A percentile compares a stretch with the other conserved stretches of the same genome.
These are phyloP conservation scores for Alternaria alternata DNA, from an alignment of 2,329 filamentous ascomycete genomes.

Conservation along the genomic window DNA sequence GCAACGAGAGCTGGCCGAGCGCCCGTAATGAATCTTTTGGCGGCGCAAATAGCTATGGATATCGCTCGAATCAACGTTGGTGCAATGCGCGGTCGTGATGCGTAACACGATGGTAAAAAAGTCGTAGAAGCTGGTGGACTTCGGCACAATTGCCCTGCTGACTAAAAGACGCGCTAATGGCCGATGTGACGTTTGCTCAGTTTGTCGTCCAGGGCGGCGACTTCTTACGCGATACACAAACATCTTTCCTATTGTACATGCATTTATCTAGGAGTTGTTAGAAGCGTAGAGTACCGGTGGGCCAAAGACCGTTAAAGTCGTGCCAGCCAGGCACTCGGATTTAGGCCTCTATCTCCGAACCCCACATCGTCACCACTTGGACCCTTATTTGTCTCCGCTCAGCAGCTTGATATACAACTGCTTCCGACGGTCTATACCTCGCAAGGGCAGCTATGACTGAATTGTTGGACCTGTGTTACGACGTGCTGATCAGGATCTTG, in stretches of 20 bases:
- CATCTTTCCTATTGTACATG: background rate
- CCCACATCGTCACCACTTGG: slow-evolving; percentile 12
- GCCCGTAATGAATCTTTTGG: background rate
- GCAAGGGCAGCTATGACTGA: slow-evolving; percentile 26
- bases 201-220: background rate
- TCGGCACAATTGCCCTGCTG: slow-evolving; percentile 3
- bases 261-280: background rate
- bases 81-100: background rate
- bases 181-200: background rate
- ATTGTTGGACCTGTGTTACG: slow-evolving; percentile 48
- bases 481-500: slow-evolving; percentile 46
- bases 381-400: background rate
- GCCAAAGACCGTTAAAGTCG: background rate
- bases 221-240: background rate
- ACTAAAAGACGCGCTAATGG: slow-evolving; percentile 6
- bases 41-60: background rate
- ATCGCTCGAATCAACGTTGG: background rate
- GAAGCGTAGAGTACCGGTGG: background rate
- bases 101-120: background rate
- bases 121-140: background rate
- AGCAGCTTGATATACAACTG: background rate
- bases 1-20: background rate
- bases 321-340: background rate
- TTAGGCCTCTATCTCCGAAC: slow-evolving; percentile 10
- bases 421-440: background rate